Conservation (phyloP, 805 yeast species). For the Saccharomyces cerevisiae region DNA sequence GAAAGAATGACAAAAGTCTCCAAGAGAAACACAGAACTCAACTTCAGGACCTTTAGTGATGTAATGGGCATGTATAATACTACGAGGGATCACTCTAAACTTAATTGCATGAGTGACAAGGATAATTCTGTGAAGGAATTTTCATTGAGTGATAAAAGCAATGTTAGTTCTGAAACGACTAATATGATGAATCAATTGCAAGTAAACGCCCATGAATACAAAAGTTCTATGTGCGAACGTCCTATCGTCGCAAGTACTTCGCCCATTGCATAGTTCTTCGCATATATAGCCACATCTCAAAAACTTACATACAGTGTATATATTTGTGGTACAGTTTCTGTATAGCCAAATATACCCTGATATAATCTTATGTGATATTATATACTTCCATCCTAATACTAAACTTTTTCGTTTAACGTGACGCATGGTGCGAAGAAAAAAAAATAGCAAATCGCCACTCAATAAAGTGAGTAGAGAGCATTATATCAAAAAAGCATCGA, state of each 20-base stretch:
- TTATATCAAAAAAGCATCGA: not conserved
- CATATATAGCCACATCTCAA: not conserved
- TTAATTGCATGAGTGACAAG: not conserved
- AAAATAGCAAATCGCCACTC: not conserved
- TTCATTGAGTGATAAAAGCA: not conserved
- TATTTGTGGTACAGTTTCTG: not conserved
- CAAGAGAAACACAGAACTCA: conserved; percentile 22
- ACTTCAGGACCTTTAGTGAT: conserved; percentile 1
- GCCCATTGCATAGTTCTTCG: not conserved
- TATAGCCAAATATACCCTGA: not conserved
- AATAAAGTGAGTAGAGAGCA: not conserved
- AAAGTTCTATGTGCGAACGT: not conserved
- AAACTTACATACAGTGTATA: not conserved
- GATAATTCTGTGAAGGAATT: not conserved
- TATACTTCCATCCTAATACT: not conserved
- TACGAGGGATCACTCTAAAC: not conserved
- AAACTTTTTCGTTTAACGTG: not conserved
- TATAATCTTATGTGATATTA: not conserved
- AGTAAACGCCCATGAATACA: not conserved
- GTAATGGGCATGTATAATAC: not conserved
- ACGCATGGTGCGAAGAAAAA: not conserved
- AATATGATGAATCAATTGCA: not conserved
- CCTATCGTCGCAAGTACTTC: not conserved
- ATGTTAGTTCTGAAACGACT: not conserved
- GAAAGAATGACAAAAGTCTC: conserved; percentile 6